Percentiles rank a stretch among this genome's conserved stretches.
phyloP scores from a whole-genome alignment of 208 protist species.

The Porcisia hertigi region DNA sequence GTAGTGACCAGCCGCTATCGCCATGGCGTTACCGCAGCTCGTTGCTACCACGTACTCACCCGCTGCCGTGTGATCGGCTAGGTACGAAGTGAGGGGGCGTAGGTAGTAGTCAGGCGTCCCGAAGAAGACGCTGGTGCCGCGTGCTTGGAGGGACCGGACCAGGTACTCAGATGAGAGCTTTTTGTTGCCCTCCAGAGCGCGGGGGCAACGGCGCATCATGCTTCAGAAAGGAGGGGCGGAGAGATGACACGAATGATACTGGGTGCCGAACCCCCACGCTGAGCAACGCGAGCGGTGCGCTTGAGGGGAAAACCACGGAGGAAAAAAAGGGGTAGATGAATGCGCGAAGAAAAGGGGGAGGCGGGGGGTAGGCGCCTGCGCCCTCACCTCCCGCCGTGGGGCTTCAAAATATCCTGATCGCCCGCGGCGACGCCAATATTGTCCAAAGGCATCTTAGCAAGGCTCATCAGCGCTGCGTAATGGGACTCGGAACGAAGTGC shows the following conservation, averaged over 20 bases:
- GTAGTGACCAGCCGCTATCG: slow-evolving; percentile 80
- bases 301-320: background rate
- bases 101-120: slow-evolving; percentile 89
- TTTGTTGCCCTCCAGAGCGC: slow-evolving; percentile 6
- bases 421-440: too few relatives aligned
- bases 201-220: slow-evolving; percentile 13
- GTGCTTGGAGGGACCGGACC: slow-evolving; percentile 39
- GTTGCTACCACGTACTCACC: slow-evolving; percentile 76
- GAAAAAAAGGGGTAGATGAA: background rate
- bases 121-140: slow-evolving; percentile 69
- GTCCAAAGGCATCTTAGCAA: too few relatives aligned
- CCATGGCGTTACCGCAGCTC: slow-evolving; percentile 85
- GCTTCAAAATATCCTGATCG: too few relatives aligned
- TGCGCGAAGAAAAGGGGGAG: background rate
- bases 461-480: too few relatives aligned
- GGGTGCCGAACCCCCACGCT: background rate
- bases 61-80: slow-evolving; percentile 49
- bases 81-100: slow-evolving; percentile 81
- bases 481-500: too few relatives aligned
- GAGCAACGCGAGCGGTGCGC: background rate
- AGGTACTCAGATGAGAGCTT: slow-evolving; percentile 50
- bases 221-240: background rate
- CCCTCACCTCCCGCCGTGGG: too few relatives aligned
- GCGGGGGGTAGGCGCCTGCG: too few relatives aligned
- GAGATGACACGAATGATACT: slow-evolving; percentile 5